phyloP scores from a whole-genome alignment of 2,329 filamentous ascomycete genomes.

The Colletotrichum liaoningense region DNA sequence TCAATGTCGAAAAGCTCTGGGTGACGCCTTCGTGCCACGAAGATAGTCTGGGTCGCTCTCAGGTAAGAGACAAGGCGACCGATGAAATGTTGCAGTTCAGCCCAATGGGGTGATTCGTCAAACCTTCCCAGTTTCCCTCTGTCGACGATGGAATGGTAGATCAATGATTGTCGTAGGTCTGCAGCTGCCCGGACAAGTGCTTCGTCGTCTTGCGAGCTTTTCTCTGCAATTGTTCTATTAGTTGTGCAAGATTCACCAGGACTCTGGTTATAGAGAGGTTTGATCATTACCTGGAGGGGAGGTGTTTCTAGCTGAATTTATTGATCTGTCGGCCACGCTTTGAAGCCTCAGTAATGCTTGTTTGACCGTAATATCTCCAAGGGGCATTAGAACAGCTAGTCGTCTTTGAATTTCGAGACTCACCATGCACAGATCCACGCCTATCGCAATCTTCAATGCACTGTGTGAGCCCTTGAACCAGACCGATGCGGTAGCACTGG shows the following conservation, averaged over 20 bases:
- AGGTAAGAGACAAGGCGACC: slow-evolving; percentile 43
- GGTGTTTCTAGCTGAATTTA: background rate
- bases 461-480: background rate
- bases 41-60: slow-evolving; percentile 35
- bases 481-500: background rate
- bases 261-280: background rate
- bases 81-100: slow-evolving; percentile 43
- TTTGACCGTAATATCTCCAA: background rate
- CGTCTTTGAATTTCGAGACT: background rate
- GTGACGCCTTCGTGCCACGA: slow-evolving; percentile 40
- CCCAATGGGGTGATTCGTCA: slow-evolving; percentile 40
- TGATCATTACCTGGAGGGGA: background rate
- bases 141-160: background rate
- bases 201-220: background rate
- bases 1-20: slow-evolving; percentile 44
- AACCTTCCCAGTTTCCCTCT: slow-evolving; percentile 22
- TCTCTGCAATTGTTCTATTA: background rate
- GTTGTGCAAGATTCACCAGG: background rate
- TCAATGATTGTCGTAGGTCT: background rate
- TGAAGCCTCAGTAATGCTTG: background rate
- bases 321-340: background rate
- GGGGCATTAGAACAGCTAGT: background rate
- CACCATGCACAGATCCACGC: background rate
- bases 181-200: background rate
- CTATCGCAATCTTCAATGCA: slow-evolving; percentile 9